phyloP scores from a whole-genome alignment of 345 rosid genomes.

The Sisymbrium altissimum region DNA sequence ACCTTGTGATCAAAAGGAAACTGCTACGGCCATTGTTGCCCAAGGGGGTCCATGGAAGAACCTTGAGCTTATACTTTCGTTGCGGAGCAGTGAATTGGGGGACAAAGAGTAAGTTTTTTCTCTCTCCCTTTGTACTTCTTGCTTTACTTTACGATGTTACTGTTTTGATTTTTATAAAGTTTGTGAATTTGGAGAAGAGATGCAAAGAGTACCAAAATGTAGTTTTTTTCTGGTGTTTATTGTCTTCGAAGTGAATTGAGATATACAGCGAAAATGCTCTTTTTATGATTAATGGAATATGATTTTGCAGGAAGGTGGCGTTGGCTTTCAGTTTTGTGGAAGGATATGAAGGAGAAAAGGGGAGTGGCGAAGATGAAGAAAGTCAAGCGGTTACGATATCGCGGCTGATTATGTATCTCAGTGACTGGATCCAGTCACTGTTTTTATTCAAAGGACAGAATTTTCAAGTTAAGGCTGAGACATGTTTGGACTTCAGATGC shows the following conservation, averaged over 20 bases:
- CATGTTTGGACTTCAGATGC: slow-evolving; percentile 64
- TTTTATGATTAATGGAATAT: background rate
- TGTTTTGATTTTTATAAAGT: background rate
- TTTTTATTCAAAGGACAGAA: slow-evolving; percentile 51
- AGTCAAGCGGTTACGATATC: slow-evolving; percentile 57
- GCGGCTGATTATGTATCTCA: slow-evolving; percentile 57
- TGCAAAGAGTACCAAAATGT: background rate
- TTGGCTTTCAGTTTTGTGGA: slow-evolving; percentile 51
- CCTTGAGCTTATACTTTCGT: slow-evolving; percentile 56
- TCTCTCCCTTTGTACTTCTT: background rate
- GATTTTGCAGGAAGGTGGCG: slow-evolving; percentile 73
- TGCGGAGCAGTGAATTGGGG: slow-evolving; percentile 48
- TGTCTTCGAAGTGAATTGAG: too few relatives aligned
- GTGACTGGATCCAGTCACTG: slow-evolving; percentile 70
- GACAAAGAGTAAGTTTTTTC: slow-evolving; percentile 49
- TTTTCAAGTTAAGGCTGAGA: slow-evolving; percentile 24
- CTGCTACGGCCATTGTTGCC: slow-evolving; percentile 3
- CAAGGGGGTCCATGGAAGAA: slow-evolving; percentile 66
- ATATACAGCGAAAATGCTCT: background rate
- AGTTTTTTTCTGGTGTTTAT: background rate
- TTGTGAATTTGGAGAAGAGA: background rate
- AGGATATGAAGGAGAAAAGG: slow-evolving; percentile 18
- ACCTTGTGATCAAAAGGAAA: slow-evolving; percentile 9
- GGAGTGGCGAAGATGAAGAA: slow-evolving; percentile 39
- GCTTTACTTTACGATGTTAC: background rate